A percentile compares a stretch with the other conserved stretches of the same genome.
These are phyloP conservation scores for Margaritispora aquatica DNA, from an alignment of 495 filamentous ascomycete species.

Conservation along the genomic window DNA sequence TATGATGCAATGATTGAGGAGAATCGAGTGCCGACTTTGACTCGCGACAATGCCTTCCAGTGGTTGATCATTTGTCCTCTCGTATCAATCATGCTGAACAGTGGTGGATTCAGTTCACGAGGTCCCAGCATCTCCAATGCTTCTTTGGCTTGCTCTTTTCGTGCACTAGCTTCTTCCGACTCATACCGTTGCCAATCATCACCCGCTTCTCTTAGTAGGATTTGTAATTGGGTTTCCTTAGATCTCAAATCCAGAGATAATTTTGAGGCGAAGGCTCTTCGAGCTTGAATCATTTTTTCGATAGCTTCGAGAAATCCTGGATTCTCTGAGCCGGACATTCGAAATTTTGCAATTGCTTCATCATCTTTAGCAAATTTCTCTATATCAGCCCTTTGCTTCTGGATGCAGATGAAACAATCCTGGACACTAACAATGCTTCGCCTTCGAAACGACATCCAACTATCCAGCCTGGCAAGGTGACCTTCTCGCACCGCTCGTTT, in stretches of 20 bases:
- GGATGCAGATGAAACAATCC: not conserved
- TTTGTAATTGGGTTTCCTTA: not conserved
- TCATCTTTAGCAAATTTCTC: conserved; percentile 1
- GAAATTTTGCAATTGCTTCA: conserved; percentile 3
- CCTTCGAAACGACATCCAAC: not conserved
- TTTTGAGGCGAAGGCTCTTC: not conserved
- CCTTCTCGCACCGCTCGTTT: not conserved
- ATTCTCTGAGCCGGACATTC: conserved; percentile 1
- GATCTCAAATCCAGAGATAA: not conserved
- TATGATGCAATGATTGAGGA: not conserved
- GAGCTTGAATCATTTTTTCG: not conserved
- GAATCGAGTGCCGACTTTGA: conserved; percentile 1
- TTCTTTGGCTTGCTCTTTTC: not conserved
- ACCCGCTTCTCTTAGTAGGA: not conserved
- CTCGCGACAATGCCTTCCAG: conserved; percentile 14
- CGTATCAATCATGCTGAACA: conserved; percentile 14
- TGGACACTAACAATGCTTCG: not conserved
- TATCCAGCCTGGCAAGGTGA: not conserved
- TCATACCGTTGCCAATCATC: conserved; percentile 8
- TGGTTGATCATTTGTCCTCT: conserved; percentile 9
- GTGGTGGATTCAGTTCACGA: conserved; percentile 8
- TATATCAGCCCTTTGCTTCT: not conserved
- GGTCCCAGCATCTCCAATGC: conserved; percentile 17
- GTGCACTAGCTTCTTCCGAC: not conserved
- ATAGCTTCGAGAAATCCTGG: not conserved